Evolutionary conservation across 371 early-diverging fungal genomes (phyloP), one percentile per base, ranked within the genome.

Genomic region (Mortierella sp.): DNA sequence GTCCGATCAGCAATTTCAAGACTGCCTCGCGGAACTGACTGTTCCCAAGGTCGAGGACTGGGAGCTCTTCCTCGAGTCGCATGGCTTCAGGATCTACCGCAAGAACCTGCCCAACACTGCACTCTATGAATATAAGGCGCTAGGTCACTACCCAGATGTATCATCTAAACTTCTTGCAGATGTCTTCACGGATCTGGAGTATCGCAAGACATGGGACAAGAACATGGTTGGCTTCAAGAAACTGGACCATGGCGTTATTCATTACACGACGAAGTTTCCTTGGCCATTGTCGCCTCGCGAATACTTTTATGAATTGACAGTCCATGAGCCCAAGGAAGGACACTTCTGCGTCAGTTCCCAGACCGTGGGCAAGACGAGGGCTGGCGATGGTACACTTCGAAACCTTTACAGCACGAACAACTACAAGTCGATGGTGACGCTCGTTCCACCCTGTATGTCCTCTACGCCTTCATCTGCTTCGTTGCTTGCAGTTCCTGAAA

Each of bases 251-350:
- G 78, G 58, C 24, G 62, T 68, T 21, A 72, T 78, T 50, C 78
- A 78, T 50, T 80, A 80, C 54, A 68, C 72, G 12, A 80, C 78
- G 54, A 56, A 72, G 61, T 83, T 83, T 55, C 83, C 84, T 41
- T 85, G 85, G 85, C 85, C 85, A 15, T 57, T 85, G 47, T 75
- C 82, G 0, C 82, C 83, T 34, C 62, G 85, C 28, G 85, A 85
- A 58, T 85, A 85, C 70, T 73, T 80, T 26, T 85, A 85, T 46
- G 69, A 68, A 19, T 56, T 64, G 44, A 75, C 76, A 14, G 70
- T 69, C 19, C 69, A 69, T 55, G 76, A 75, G 34, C 76, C 76
- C 56, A 75, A 75, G 58, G 52, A 60, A 5, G 53, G 55, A 23
- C 76, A 75, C 39, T 75, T 64, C 34, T 68, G 69, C 26, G 76